These are phyloP conservation scores for Suillus decipiens DNA, from an alignment of 768 basidiomycete genomes.

Conservation along the genomic window DNA sequence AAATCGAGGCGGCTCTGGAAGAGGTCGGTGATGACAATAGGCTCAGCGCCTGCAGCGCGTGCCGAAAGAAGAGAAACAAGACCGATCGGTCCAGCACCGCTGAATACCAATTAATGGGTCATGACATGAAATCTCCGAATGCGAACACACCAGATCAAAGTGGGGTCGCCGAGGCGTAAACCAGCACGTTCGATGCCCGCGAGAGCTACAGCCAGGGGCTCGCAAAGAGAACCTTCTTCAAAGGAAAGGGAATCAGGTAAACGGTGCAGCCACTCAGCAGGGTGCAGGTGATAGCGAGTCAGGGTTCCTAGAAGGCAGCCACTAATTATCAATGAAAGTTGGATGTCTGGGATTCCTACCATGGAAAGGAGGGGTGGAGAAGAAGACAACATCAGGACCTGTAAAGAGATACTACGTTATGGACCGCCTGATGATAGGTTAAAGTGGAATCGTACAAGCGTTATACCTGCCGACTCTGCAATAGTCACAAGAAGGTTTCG, in stretches of 20 bases:
- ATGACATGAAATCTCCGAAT: not conserved
- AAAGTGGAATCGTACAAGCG: constrained; percentile 42
- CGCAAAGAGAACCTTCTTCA: constrained; percentile 69
- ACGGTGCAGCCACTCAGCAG: constrained; percentile 67
- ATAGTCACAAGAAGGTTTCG: constrained; percentile 57
- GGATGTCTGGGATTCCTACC: constrained; percentile 35
- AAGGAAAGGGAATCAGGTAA: constrained; percentile 63
- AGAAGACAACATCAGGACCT: constrained; percentile 56
- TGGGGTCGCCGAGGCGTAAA: constrained; percentile 64
- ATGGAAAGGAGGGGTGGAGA: constrained; percentile 71
- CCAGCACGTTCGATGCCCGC: constrained; percentile 68
- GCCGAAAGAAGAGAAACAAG: constrained; percentile 62
- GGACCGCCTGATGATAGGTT: too few relatives aligned
- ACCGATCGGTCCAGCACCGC: constrained; percentile 71
- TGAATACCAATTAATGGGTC: constrained; percentile 26
- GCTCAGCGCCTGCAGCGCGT: constrained; percentile 68
- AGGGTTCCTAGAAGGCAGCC: constrained; percentile 48
- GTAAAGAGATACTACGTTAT: constrained; percentile 7
- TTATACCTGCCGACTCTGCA: constrained; percentile 69
- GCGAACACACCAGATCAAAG: constrained; percentile 55
- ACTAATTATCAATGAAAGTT: not conserved
- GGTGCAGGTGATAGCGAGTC: constrained; percentile 67
- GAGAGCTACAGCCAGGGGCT: constrained; percentile 66
- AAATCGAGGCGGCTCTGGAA: constrained; percentile 67
- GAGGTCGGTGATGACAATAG: constrained; percentile 68